Percentiles rank a stretch among this genome's conserved stretches.
phyloP scores from a whole-genome alignment of 2,329 filamentous ascomycete genomes.

The Talaromyces piceae region DNA sequence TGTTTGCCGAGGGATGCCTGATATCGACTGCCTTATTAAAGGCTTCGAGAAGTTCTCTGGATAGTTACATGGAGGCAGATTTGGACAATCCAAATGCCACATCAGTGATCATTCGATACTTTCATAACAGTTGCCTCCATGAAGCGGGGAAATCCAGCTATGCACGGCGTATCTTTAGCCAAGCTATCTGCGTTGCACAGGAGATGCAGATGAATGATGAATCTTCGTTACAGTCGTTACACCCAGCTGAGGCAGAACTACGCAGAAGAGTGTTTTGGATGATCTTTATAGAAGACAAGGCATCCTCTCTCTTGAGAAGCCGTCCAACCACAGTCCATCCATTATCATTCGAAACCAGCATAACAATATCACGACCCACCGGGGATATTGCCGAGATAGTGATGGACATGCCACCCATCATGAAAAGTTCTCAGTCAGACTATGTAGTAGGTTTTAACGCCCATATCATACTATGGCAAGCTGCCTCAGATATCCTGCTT shows the following conservation, averaged over 20 bases:
- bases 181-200: slow-evolving; percentile 36
- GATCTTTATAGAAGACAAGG: slow-evolving; percentile 17
- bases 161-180: slow-evolving; percentile 41
- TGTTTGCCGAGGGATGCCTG: slow-evolving; percentile 33
- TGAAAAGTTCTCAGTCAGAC: slow-evolving; percentile 15
- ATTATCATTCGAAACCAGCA: slow-evolving; percentile 35
- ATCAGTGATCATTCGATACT: slow-evolving; percentile 40
- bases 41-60: slow-evolving; percentile 33
- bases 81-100: slow-evolving; percentile 36
- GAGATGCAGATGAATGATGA: slow-evolving; percentile 40
- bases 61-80: slow-evolving; percentile 35
- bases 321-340: slow-evolving; percentile 39
- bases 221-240: slow-evolving; percentile 26
- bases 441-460: slow-evolving; percentile 38
- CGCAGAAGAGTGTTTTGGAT: slow-evolving; percentile 17
- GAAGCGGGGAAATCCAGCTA: slow-evolving; percentile 36
- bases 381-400: slow-evolving; percentile 17
- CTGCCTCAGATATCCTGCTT: slow-evolving; percentile 33
- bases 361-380: slow-evolving; percentile 25
- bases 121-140: slow-evolving; percentile 41
- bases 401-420: slow-evolving; percentile 12
- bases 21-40: slow-evolving; percentile 33
- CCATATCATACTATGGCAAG: slow-evolving; percentile 36
- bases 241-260: slow-evolving; percentile 29
- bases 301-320: slow-evolving; percentile 23